Conservation (phyloP, 2,329 filamentous ascomycete species). For the Cladophialophora chaetospira region DNA sequence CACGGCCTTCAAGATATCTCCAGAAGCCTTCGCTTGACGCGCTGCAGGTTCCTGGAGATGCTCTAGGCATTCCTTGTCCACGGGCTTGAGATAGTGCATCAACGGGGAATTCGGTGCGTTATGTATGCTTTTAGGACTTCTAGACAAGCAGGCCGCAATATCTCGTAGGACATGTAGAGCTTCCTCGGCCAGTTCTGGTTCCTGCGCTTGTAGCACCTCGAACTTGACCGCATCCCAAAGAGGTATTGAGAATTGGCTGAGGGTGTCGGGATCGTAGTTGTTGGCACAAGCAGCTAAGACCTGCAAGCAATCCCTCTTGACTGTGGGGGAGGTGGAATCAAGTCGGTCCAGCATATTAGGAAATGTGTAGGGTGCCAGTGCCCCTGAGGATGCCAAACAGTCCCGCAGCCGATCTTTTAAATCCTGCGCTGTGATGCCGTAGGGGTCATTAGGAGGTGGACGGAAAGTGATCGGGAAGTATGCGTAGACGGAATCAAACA, state of each 20-base stretch:
- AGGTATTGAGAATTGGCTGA: slow-evolving; percentile 64
- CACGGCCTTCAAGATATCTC: slow-evolving; percentile 60
- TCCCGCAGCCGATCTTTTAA: slow-evolving; percentile 65
- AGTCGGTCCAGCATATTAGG: slow-evolving; percentile 69
- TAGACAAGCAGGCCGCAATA: slow-evolving; percentile 59
- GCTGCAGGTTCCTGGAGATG: slow-evolving; percentile 69
- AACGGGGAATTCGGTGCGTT: slow-evolving; percentile 42
- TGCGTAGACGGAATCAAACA: slow-evolving; percentile 71
- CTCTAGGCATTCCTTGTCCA: slow-evolving; percentile 68
- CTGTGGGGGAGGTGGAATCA: slow-evolving; percentile 68
- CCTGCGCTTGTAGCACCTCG: slow-evolving; percentile 67
- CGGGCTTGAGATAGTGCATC: slow-evolving; percentile 59
- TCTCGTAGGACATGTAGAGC: slow-evolving; percentile 58
- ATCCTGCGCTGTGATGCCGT: slow-evolving; percentile 69
- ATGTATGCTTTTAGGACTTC: slow-evolving; percentile 38
- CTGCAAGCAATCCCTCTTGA: slow-evolving; percentile 68
- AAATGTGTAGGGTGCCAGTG: slow-evolving; percentile 67
- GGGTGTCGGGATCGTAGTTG: slow-evolving; percentile 61
- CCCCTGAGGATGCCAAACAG: slow-evolving; percentile 63
- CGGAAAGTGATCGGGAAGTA: slow-evolving; percentile 73
- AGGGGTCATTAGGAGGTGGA: slow-evolving; percentile 69
- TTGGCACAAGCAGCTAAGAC: slow-evolving; percentile 61
- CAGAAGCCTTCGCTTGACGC: slow-evolving; percentile 67
- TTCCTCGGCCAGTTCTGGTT: slow-evolving; percentile 64
- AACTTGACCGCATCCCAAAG: slow-evolving; percentile 71